Base-by-base conservation (phyloP, 2,329 filamentous ascomycete genomes). In the Pseudogymnoascus sp. region DNA sequence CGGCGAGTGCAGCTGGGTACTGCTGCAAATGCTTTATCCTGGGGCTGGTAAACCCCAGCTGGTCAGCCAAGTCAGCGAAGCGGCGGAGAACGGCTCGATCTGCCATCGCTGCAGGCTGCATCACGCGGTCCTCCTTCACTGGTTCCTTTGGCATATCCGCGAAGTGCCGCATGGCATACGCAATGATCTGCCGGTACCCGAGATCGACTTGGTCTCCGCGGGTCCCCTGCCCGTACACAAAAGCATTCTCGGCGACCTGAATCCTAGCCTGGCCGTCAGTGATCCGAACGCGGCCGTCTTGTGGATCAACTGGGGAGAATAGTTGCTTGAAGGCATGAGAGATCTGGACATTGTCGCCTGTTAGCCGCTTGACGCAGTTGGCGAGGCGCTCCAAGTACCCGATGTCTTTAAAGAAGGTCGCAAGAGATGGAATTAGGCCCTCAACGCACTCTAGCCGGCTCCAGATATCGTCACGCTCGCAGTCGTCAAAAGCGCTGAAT, bases 381-480 rank as follows among this genome's bases (percentile, higher is more conserved):
- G 63, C 59, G 21, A 60, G 63, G 31, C 35, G 54, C 54, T 65
- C 21, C 3, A 66, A 39, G 11, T 63, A 61, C 29, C 58, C 41
- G 31, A 66, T 40, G 37, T 66, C 65, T 50, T 64, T 40, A 21
- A 66, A 66, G 29, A 66, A 66, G 24, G 37, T 66, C 1, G 24
- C 60, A 13, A 66, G 54, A 3, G 37, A 40, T 10, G 37, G 37
- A 40, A 40, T 35, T 57, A 40, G 37, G 37, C 37, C 37, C 7
- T 40, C 4, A 40, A 40, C 8, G 37, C 37, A 40, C 37, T 8
- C 17, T 40, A 40, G 37, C 37, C 8, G 4, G 37, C 37, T 40
- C 37, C 3, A 40, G 37, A 40, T 40, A 40, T 40, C 15, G 4
- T 40, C 37, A 9, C 8, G 15, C 37, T 40, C 8, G 15, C 8